Conservation (phyloP, 2,329 filamentous ascomycete genomes). For the Didymella glomerata region DNA sequence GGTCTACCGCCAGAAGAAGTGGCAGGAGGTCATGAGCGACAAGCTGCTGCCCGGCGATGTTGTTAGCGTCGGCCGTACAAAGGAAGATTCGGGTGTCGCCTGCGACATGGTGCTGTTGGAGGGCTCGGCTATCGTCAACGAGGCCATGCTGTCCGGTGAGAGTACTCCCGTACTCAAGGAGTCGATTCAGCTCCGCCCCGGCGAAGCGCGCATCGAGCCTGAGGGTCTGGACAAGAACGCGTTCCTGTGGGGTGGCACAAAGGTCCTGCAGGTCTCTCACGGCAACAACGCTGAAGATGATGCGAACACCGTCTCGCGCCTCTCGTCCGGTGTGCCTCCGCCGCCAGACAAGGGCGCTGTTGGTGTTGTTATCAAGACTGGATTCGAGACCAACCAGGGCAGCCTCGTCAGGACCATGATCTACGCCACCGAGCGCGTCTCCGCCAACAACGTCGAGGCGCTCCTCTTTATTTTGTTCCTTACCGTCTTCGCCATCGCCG, state of each 20-base stretch:
- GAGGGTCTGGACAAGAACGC: slow-evolving; percentile 96
- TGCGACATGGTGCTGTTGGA: slow-evolving; percentile 97
- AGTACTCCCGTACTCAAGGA: slow-evolving; percentile 97
- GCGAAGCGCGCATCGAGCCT: slow-evolving; percentile 79
- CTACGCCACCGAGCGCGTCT: slow-evolving; percentile 97
- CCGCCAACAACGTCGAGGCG: slow-evolving; percentile 96
- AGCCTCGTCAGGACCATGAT: slow-evolving; percentile 99
- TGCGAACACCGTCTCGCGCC: slow-evolving; percentile 65
- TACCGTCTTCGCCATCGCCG: slow-evolving; percentile 92
- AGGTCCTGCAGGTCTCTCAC: slow-evolving; percentile 94
- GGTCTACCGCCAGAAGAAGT: slow-evolving; percentile 86
- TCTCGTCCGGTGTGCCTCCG: slow-evolving; percentile 78
- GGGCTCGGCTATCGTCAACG: slow-evolving; percentile 96
- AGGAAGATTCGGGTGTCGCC: slow-evolving; percentile 95
- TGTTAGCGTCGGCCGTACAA: slow-evolving; percentile 89
- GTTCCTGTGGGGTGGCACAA: slow-evolving; percentile 96
- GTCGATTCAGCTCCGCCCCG: slow-evolving; percentile 87
- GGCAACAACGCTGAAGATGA: slow-evolving; percentile 77
- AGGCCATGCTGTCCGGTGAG: slow-evolving; percentile 98
- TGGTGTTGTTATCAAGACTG: slow-evolving; percentile 94
- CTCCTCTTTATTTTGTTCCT: slow-evolving; percentile 98
- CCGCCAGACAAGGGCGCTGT: slow-evolving; percentile 93
- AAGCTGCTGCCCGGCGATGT: slow-evolving; percentile 92
- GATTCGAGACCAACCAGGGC: slow-evolving; percentile 97
- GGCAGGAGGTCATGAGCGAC: slow-evolving; percentile 89